Percentiles rank a stretch among this genome's conserved stretches.
phyloP scores from a whole-genome alignment of 192 early-diverging fungal genomes.

The Umbelopsis vinacea region DNA sequence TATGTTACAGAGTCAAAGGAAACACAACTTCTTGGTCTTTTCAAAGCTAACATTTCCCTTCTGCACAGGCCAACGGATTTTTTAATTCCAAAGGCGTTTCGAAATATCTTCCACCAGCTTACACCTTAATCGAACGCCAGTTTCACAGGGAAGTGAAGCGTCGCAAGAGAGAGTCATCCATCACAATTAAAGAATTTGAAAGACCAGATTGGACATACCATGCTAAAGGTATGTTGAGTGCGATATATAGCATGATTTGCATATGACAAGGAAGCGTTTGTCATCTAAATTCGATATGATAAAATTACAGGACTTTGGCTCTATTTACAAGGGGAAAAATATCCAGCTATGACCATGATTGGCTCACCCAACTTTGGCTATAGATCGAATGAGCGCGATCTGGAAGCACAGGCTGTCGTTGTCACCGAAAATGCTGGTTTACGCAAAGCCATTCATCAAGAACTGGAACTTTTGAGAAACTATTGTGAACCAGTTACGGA shows the following conservation, averaged over 20 bases:
- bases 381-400: conserved; percentile 86
- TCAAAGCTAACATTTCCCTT: too few species aligned
- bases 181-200: conserved; percentile 79
- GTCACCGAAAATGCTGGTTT: conserved; percentile 65
- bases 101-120: conserved; percentile 86
- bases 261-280: too few species aligned
- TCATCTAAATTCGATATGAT: not conserved
- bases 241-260: not conserved
- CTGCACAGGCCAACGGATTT: conserved; percentile 86
- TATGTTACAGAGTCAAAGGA: conserved; percentile 25
- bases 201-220: conserved; percentile 93
- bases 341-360: conserved; percentile 78
- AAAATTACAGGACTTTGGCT: conserved; percentile 74
- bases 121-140: conserved; percentile 81
- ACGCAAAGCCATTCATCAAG: conserved; percentile 59
- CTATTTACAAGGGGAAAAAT: conserved; percentile 53
- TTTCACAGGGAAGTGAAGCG: conserved; percentile 62
- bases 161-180: conserved; percentile 47
- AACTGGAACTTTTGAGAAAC: conserved; percentile 51
- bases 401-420: conserved; percentile 86
- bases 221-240: conserved; percentile 75
- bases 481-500: conserved; percentile 49
- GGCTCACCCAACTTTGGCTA: conserved; percentile 96
- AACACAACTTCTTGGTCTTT: not conserved
- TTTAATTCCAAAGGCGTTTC: conserved; percentile 85